Conservation (phyloP, 805 yeast genomes). For the Yarrowia keelungensis region DNA sequence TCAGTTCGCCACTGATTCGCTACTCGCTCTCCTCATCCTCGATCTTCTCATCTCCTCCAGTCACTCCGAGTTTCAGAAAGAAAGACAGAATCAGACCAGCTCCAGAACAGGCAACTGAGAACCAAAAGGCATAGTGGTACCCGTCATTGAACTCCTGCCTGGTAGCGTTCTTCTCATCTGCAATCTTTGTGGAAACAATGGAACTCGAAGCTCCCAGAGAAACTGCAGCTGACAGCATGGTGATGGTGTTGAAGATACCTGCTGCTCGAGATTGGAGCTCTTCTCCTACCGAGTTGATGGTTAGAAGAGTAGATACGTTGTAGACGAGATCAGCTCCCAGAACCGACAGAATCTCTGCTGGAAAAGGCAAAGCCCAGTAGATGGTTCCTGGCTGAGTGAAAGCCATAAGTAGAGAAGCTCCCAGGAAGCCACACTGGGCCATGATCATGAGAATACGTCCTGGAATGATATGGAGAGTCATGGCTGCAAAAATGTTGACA, state of each 20-base stretch:
- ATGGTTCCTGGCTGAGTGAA: slow-evolving; percentile 50
- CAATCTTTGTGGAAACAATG: slow-evolving; percentile 44
- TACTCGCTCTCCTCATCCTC: slow-evolving; percentile 15
- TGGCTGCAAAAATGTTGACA: slow-evolving; percentile 57
- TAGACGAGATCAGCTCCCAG: slow-evolving; percentile 58
- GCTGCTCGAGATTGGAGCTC: slow-evolving; percentile 57
- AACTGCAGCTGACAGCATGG: slow-evolving; percentile 54
- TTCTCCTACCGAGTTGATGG: slow-evolving; percentile 53
- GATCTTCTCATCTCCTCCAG: slow-evolving; percentile 15
- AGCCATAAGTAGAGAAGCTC: slow-evolving; percentile 55
- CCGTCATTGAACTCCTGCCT: slow-evolving; percentile 39
- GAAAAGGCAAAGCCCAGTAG: slow-evolving; percentile 58
- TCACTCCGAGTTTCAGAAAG: slow-evolving; percentile 52
- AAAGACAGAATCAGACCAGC: slow-evolving; percentile 48
- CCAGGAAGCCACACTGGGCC: slow-evolving; percentile 52
- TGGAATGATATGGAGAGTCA: slow-evolving; percentile 56
- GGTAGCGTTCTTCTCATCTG: slow-evolving; percentile 39
- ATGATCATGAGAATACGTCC: slow-evolving; percentile 52
- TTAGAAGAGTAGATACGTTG: slow-evolving; percentile 56
- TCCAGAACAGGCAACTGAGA: slow-evolving; percentile 52
- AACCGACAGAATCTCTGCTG: slow-evolving; percentile 53
- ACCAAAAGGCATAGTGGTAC: slow-evolving; percentile 50
- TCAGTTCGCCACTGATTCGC: not conserved
- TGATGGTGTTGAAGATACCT: slow-evolving; percentile 57
- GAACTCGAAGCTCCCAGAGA: slow-evolving; percentile 56